Evolutionary conservation across 371 early-diverging fungal species (phyloP), one percentile per base, ranked within the genome.

Genomic region (Dichotomocladium elegans): DNA sequence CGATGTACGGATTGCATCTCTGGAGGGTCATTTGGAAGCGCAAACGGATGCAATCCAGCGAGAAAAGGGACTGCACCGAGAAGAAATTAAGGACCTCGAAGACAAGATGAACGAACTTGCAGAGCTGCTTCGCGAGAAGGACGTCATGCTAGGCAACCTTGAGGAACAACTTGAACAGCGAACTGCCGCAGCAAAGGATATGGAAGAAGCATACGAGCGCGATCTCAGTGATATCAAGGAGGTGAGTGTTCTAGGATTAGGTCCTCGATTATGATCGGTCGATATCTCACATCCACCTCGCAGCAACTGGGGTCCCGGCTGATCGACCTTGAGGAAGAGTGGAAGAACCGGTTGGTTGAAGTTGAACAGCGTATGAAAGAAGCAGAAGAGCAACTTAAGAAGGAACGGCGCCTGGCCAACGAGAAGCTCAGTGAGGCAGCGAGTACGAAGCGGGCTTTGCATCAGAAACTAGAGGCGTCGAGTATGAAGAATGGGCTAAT

Each of bases 31-130:
- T 19, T 51, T 65, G 14, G 68, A 63, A 28, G 65, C 65, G 1
- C 60, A 67, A 10, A 53, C 57, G 9, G 70, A 73, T 35, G 64
- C 68, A 3, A 58, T 63, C 35, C 58, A 67, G 37, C 60, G 70
- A 44, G 74, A 73, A 24, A 67, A 55, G 22, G 37, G 47, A 6
- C 19, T 73, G 7, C 42, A 67, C 7, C 33, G 55, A 15, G 74
- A 73, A 49, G 70, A 73, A 2, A 63, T 73, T 11, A 56, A 56
- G 17, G 70, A 73, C n/a, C 15, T 70, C 3, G 55, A 65, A 22
- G 55, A 59, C 1, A 52, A 50, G 33, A 12, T 66, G 0, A 37
- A 26, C 14, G 41, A 21, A n/a, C 21, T 41, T 26, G 41, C 51
- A 1, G 47, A 61, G 7, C 35, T 55, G 9, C 19, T 67, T 14